Conservation (phyloP, 495 filamentous ascomycete genomes). For the Lophium mytilinum region DNA sequence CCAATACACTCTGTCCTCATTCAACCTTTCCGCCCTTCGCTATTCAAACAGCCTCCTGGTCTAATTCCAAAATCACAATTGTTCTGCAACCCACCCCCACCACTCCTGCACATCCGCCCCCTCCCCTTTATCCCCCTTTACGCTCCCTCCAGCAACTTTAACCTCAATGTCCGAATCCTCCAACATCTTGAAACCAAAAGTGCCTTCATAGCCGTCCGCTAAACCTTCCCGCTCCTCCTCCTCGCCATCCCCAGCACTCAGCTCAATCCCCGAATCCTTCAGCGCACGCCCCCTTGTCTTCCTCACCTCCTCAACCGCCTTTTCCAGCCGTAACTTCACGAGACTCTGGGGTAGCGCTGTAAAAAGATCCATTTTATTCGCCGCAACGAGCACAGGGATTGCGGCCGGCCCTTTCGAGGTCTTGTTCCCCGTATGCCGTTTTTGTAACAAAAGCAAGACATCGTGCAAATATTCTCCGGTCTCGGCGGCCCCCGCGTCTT, state of each 20-base stretch:
- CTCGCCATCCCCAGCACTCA: conserved; percentile 44
- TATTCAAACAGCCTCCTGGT: too few species aligned
- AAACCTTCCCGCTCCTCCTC: conserved; percentile 76
- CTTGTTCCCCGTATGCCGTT: conserved; percentile 50
- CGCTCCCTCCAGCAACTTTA: conserved; percentile 46
- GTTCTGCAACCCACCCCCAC: conserved; percentile 74
- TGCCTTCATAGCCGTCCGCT: conserved; percentile 64
- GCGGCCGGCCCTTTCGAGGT: conserved; percentile 51
- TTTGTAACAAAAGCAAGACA: conserved; percentile 71
- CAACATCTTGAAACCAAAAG: conserved; percentile 74
- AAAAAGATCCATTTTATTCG: conserved; percentile 93
- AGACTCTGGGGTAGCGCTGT: conserved; percentile 77
- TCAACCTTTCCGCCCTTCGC: too few species aligned
- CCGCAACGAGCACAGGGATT: conserved; percentile 72
- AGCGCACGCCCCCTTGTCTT: conserved; percentile 71
- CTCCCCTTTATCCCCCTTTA: conserved; percentile 46
- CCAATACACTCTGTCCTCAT: too few species aligned
- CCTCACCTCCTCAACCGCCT: conserved; percentile 73
- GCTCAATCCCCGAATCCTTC: conserved; percentile 61
- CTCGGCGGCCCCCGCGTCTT: conserved; percentile 46
- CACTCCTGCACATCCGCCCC: conserved; percentile 65
- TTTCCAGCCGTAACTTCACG: conserved; percentile 67
- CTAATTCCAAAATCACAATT: conserved; percentile 11
- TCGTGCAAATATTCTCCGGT: conserved; percentile 80
- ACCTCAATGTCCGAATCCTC: conserved; percentile 73